Base-by-base conservation (phyloP, 768 basidiomycete species). In the Leccinum variicolor region DNA sequence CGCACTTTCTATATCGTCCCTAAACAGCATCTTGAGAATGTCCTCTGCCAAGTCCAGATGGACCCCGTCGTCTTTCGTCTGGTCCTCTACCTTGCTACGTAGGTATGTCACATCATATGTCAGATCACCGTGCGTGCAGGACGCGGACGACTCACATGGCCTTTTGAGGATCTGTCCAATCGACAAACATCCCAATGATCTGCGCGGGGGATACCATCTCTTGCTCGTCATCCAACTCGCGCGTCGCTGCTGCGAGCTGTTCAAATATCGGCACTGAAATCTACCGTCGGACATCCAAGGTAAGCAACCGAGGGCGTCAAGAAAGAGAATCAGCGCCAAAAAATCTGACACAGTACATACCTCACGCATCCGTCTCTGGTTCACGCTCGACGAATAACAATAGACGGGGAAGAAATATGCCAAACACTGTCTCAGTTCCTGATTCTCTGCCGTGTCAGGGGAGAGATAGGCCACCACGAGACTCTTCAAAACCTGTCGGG, bases 101-200 rank as follows among this genome's bases (percentile, higher is more conserved):
- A 46, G 11, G 47, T 15, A 28, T 25, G 26, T 28, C 17, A 26
- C 29, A 19, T 47, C 23, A 46, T 14, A 28, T 25, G 15, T 10
- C 17, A 25, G 7, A 15, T 33, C 4, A 26, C 50, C 46, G 3
- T 5, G 15, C 17, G 15, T 7, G 21, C 28, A 29, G 63, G 15
- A 62, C 47, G 26, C 14, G 11, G 14, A 75, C 73, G 67, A 73
- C 77, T 76, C 66, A 82, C 66, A 83, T 79, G 34, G 82, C 80
- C 65, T 90, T 92, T 66, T 83, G 78, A 0, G 92, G 89, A 67
- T 95, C 88, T 4, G 89, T 91, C 93, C 94, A 96, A 62, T 94
- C 92, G 3, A 88, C 79, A 66, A 95, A 79, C 73, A 94, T 81
- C n/a, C 86, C 75, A 0, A 84, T 86, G 57, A 92, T 85, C 65